Base-by-base conservation (phyloP, 495 filamentous ascomycete genomes). In the Xylaria castorea region DNA sequence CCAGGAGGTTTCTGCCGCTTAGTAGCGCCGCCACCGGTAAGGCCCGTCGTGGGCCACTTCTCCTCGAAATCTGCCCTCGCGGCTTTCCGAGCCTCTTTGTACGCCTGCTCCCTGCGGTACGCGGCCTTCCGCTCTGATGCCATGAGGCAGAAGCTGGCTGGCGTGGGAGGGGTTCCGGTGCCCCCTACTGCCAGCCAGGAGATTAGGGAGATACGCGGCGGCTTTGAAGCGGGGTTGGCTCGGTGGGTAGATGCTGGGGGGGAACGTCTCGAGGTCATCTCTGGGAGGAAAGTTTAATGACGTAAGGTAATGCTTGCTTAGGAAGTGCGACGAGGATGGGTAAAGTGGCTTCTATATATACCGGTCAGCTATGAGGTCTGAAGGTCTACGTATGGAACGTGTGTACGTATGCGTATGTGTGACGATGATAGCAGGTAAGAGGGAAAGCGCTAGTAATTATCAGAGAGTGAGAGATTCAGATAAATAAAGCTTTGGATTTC, bases 111-210 rank as follows among this genome's bases (percentile, higher is more conserved):
- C 11, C 51, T 32, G 30, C 65, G 62, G 22, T 66, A 6, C 3
- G 46, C 68, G 6, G 65, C 75, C 44, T 75, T 75, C 40, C 75
- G 76, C 53, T 78, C 71, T 1, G 40, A 44, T 8, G 75, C 58
- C 75, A 75, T 78, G 32, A 66, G 73, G 9, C 62, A 3, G 55
- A 74, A 71, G 67, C 36, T 65, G 3, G 64, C 6, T 12, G 3
- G 1, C 34, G n/a, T 71, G 18, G 76, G 76, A 27, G 76, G 75
- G 0, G 71, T 50, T 1, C 73, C 72, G 9, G 48, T 71, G 63
- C 76, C 74, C 1, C 76, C 76, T 25, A 55, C 40, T 6, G 73
- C 20, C 0, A 73, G 48, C 74, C 76, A 78, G 58, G 48, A 63
- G 55, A 22, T 18, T 2, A 48, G 55, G 34, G 67, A 38, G 38